Evolutionary conservation across 139 green algal genomes (phyloP).

Genomic region (Tetratostichococcus sp.): DNA sequence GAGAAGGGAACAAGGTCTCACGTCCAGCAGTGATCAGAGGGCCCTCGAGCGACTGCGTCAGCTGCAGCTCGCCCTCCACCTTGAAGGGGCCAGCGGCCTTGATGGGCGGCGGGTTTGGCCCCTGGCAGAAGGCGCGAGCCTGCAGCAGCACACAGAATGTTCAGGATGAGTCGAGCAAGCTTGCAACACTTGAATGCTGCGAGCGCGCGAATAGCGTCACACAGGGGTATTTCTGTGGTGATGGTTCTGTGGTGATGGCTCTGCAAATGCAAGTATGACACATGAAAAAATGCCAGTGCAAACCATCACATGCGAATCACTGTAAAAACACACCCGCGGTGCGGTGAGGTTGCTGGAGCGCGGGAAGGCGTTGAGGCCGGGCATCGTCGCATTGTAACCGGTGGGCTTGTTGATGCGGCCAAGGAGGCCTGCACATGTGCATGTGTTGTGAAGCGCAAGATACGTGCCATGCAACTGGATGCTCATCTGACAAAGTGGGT

Average conservation of each 20-base stretch:
- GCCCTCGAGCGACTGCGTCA: conserved; percentile 16
- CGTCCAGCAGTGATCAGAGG: not conserved
- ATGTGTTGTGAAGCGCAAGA: too few relatives aligned
- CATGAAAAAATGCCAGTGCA: too few relatives aligned
- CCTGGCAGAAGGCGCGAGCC: not conserved
- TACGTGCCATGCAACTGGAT: too few relatives aligned
- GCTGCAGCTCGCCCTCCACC: conserved; percentile 10
- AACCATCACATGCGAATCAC: too few relatives aligned
- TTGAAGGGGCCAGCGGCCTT: not conserved
- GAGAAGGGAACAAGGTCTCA: not conserved
- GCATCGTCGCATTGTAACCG: conserved; percentile 3
- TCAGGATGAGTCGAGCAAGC: too few relatives aligned
- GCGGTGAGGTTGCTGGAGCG: not conserved
- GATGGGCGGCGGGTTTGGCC: conserved; percentile 1
- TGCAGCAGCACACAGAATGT: not conserved
- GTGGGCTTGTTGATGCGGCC: conserved; percentile 29
- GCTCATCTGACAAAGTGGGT: too few relatives aligned
- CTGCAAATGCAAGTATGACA: too few relatives aligned
- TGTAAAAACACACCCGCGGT: not conserved
- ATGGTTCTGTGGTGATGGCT: too few relatives aligned
- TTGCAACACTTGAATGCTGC: too few relatives aligned
- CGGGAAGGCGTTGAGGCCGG: conserved; percentile 8
- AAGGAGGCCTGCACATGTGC: conserved; percentile 4
- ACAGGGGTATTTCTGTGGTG: too few relatives aligned
- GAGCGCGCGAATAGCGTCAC: too few relatives aligned